Base-by-base conservation (phyloP, 2,329 filamentous ascomycete species). In the Aureobasidium pullulans region DNA sequence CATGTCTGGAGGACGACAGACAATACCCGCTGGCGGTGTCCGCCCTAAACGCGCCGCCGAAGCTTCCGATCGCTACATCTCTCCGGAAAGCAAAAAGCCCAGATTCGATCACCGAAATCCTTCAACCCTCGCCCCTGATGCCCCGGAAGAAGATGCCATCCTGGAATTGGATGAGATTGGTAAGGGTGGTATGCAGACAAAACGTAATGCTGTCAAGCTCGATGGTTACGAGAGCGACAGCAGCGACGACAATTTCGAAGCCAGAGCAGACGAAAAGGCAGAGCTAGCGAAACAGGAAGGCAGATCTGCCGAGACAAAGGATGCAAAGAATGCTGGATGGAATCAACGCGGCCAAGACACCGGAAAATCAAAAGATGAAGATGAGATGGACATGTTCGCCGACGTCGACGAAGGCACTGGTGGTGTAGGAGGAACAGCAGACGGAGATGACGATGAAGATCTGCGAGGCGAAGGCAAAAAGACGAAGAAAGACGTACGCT, bases 81-180 rank as follows among this genome's bases (percentile, higher is more conserved):
- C 89, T 68, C 77, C 81, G 65, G 81, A 85, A 57, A 72, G 78
- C 56, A 95, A 95, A 72, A 92, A 91, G 70, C 88, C 90, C 61
- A 90, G 89, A 69, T 99, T 99, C 74, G 94, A 99, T 73, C 79
- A 94, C 57, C 90, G 94, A 64, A 97, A 99, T 71, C 94, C 94
- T 3, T 96, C 92, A 15, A 91, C 89, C 0, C 83, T 99, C 4
- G 93, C 90, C 1, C 86, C 92, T 1, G 90, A 95, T 70, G 88
- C 85, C 1, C 82, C 83, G 2, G 87, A 89, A 63, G 88, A 88
- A 64, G 84, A 91, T 66, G 84, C 84, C 0, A 82, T 93, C 31
- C 82, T 99, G 8, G 90, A 96, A 53, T 90, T 92, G 23, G 94
- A 97, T 70, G 92, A 96, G 40, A 96, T 97, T 64, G 91, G 92